A percentile compares a stretch with the other conserved stretches of the same genome.
Evolutionary conservation across 148 eudicot species (phyloP).

Genomic region (Polygonum maritimum): DNA sequence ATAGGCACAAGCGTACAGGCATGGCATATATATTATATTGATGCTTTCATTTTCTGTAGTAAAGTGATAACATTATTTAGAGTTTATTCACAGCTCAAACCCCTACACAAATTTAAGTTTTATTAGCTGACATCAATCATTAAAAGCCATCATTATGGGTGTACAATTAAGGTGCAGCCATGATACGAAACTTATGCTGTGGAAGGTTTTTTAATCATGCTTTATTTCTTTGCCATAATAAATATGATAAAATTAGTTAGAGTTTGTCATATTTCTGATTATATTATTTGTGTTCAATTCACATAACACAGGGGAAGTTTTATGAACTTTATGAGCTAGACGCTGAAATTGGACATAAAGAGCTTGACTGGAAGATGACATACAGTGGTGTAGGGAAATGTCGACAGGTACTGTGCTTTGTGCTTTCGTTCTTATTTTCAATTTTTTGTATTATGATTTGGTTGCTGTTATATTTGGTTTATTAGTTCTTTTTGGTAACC

Average conservation of each 20-base stretch:
- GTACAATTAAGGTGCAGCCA: neutral
- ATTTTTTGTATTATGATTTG: neutral
- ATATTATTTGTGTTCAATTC: neutral
- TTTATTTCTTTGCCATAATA: neutral
- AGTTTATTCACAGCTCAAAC: neutral
- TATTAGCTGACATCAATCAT: neutral
- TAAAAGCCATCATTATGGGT: neutral
- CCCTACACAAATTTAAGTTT: neutral
- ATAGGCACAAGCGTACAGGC: neutral
- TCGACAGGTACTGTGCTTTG: slow-evolving; percentile 59
- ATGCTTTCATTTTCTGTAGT: neutral
- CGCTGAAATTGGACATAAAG: slow-evolving; percentile 97
- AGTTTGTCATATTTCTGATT: neutral
- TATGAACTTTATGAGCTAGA: slow-evolving; percentile 97
- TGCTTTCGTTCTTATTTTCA: slow-evolving; percentile 4
- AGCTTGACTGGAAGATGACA: slow-evolving; percentile 97
- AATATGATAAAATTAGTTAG: neutral
- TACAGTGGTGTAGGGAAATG: slow-evolving; percentile 95
- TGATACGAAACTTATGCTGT: neutral
- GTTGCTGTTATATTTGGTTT: neutral
- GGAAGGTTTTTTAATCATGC: neutral
- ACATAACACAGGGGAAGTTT: slow-evolving; percentile 61
- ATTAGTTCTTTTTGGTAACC: neutral
- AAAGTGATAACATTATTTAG: neutral
- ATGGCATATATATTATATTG: neutral